phyloP scores from a whole-genome alignment of 306 rosid species.

The Casuarina glauca region DNA sequence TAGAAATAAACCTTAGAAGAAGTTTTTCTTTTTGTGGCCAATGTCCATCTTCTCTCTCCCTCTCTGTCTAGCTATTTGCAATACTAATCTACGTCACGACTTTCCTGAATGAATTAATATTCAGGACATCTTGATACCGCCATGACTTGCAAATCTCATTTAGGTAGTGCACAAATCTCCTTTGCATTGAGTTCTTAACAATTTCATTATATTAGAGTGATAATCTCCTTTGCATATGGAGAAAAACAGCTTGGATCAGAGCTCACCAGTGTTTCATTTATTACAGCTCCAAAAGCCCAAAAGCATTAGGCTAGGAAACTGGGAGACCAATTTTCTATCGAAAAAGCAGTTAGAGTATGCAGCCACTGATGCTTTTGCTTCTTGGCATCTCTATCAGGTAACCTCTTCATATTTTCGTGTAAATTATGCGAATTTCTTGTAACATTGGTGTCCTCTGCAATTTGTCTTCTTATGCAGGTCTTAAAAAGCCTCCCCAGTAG shows the following conservation, averaged over 20 bases:
- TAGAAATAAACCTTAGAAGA: not conserved
- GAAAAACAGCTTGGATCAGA: not conserved
- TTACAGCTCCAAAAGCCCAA: slow-evolving; percentile 74
- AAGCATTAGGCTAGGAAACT: slow-evolving; percentile 70
- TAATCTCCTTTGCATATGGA: not conserved
- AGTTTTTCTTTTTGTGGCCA: not conserved
- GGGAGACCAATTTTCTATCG: slow-evolving; percentile 69
- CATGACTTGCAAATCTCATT: not conserved
- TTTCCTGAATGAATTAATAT: not conserved
- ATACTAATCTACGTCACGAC: not conserved
- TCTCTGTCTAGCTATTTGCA: not conserved
- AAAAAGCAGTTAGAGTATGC: slow-evolving; percentile 75
- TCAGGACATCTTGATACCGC: not conserved
- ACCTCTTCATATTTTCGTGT: not conserved
- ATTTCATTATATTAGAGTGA: not conserved
- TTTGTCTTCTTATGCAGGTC: slow-evolving; percentile 43
- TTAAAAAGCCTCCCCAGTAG: slow-evolving; percentile 54
- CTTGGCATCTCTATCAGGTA: slow-evolving; percentile 87
- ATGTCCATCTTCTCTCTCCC: not conserved
- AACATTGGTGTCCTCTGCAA: not conserved
- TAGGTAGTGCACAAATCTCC: not conserved
- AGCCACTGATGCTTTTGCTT: slow-evolving; percentile 85
- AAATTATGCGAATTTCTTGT: not conserved
- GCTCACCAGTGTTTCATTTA: not conserved
- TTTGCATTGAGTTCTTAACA: not conserved